Base-by-base conservation (phyloP, 2,329 filamentous ascomycete species). In the Pestalotiopsis sp. region DNA sequence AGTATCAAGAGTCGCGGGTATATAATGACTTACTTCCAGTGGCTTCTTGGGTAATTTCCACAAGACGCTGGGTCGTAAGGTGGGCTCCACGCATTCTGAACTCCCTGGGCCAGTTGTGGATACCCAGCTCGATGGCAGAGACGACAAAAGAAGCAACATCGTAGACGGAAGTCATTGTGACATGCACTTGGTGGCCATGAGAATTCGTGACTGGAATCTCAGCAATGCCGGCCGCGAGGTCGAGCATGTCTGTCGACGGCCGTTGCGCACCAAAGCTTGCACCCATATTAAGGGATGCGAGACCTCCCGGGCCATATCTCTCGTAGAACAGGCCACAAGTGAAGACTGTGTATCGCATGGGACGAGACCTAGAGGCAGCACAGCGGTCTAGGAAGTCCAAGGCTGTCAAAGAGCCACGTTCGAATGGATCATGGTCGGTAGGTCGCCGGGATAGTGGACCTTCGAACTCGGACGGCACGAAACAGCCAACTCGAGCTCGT, bases 241-340 rank as follows among this genome's bases (percentile, higher is more conserved):
- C 84, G 72, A 93, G 82, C 64, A 94, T 82, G 73, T 91, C 94
- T 73, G 89, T 87, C 4, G 91, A 91, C 71, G 90, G 86, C 14
- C 81, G 81, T 9, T 82, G 80, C 25, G 89, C 81, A 20, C 86
- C 85, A 57, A 84, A 85, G n/a, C 84, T 84, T 36, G 75, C 74
- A 0, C 91, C 91, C 61, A 94, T 89, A 41, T 85, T 82, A 66
- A 89, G 84, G 20, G 83, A 81, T 13, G 83, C 83, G 69, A 94
- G 84, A 0, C 92, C 92, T 3, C 87, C 89, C 0, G 89, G 90
- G 23, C 88, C 89, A 74, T 94, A 94, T 0, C 91, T 84, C 76
- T 94, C 92, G 83, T 93, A 94, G 72, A 94, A 89, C 38, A 94
- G 80, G 23, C 92, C 92, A 73, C 92, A 94, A 0, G 90, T 88